These are phyloP conservation scores for Moniliella sp. DNA, from an alignment of 1,284 basidiomycete species.

Conservation along the genomic window DNA sequence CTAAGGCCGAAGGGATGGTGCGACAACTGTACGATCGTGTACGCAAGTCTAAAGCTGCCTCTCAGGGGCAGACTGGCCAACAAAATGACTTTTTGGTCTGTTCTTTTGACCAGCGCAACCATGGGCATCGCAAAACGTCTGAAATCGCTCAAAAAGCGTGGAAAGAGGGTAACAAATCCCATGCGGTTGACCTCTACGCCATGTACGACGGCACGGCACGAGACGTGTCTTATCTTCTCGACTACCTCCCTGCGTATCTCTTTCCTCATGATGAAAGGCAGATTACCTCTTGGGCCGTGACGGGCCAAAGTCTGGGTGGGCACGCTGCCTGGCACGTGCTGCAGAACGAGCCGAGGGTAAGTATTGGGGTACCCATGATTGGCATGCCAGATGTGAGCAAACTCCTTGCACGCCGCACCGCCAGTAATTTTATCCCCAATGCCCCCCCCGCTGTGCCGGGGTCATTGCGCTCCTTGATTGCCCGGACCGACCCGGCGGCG, in stretches of 20 bases:
- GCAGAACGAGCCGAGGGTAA: slow-evolving; percentile 44
- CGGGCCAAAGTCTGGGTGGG: slow-evolving; percentile 55
- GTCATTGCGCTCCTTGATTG: slow-evolving; percentile 14
- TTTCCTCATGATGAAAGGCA: slow-evolving; percentile 49
- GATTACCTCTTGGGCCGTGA: slow-evolving; percentile 47
- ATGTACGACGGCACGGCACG: slow-evolving; percentile 46
- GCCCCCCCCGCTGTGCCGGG: slow-evolving; percentile 21
- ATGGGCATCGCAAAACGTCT: slow-evolving; percentile 30
- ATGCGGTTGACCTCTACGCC: slow-evolving; percentile 32
- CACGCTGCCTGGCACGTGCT: slow-evolving; percentile 55
- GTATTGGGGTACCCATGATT: slow-evolving; percentile 49
- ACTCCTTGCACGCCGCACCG: slow-evolving; percentile 15
- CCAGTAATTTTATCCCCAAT: slow-evolving; percentile 15
- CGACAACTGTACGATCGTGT: slow-evolving; percentile 16
- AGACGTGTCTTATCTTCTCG: slow-evolving; percentile 59
- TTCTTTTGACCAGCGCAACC: slow-evolving; percentile 33
- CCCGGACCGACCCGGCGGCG: slow-evolving; percentile 16
- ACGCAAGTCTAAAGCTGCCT: neutral
- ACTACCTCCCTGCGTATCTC: slow-evolving; percentile 56
- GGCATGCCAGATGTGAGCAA: slow-evolving; percentile 52
- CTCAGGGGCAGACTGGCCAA: neutral
- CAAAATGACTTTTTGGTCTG: neutral
- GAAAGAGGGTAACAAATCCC: slow-evolving; percentile 25
- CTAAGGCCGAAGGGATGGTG: slow-evolving; percentile 18
- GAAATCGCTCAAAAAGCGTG: slow-evolving; percentile 25